A percentile compares a stretch with the other conserved stretches of the same genome.
Conservation (phyloP, 257 asterid genomes). For the Solanum chiquidenum region DNA sequence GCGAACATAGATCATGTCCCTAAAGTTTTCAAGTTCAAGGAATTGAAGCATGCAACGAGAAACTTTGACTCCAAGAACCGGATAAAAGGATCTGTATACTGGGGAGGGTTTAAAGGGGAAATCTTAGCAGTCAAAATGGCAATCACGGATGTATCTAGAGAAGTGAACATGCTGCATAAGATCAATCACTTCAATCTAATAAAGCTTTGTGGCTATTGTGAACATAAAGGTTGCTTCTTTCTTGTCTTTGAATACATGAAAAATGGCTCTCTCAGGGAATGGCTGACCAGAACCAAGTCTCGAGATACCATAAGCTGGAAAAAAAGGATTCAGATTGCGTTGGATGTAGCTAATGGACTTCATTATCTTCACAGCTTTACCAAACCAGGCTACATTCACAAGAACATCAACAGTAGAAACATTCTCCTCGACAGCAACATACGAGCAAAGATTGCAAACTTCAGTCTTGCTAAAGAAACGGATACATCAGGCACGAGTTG, state of each 20-base stretch:
- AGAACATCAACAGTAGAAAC: slow-evolving; percentile 31
- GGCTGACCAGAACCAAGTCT: slow-evolving; percentile 26
- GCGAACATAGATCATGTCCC: slow-evolving; percentile 24
- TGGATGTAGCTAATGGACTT: slow-evolving; percentile 55
- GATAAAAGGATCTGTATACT: slow-evolving; percentile 28
- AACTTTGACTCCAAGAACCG: slow-evolving; percentile 23
- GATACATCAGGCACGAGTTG: slow-evolving; percentile 3
- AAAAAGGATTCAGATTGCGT: slow-evolving; percentile 34
- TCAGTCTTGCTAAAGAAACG: slow-evolving; percentile 35
- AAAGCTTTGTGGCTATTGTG: slow-evolving; percentile 41
- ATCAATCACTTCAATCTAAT: slow-evolving; percentile 53
- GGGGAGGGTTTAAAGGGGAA: slow-evolving; percentile 28
- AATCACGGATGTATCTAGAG: slow-evolving; percentile 10
- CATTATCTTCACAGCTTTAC: slow-evolving; percentile 55
- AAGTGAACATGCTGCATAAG: slow-evolving; percentile 35
- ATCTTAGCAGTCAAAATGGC: slow-evolving; percentile 32
- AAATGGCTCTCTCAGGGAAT: slow-evolving; percentile 44
- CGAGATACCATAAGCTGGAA: slow-evolving; percentile 15
- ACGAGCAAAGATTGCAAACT: slow-evolving; percentile 48
- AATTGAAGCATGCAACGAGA: slow-evolving; percentile 29
- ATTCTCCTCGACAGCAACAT: slow-evolving; percentile 45
- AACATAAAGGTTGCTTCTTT: slow-evolving; percentile 24
- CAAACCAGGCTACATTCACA: slow-evolving; percentile 41
- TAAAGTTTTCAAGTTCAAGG: slow-evolving; percentile 20
- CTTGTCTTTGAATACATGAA: slow-evolving; percentile 48